Percentiles rank a stretch among this genome's conserved stretches.
These are phyloP conservation scores for Suhomyces kilbournensis DNA, from an alignment of 805 yeast species.

Conservation along the genomic window DNA sequence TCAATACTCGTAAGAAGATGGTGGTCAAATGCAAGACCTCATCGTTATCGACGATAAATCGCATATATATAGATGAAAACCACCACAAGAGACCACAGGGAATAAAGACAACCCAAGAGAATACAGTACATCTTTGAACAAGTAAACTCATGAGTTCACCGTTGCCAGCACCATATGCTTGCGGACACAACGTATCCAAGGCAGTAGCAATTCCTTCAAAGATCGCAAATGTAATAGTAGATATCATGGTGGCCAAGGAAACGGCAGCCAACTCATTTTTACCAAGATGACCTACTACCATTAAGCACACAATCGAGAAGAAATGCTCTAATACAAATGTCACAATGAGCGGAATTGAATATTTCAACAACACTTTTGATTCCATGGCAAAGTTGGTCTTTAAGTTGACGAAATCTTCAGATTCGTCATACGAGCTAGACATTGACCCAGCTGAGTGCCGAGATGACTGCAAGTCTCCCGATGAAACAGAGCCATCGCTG, in stretches of 20 bases:
- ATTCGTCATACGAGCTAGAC: conserved; percentile 12
- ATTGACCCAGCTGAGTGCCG: conserved; percentile 3
- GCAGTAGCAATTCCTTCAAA: conserved; percentile 49
- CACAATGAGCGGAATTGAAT: conserved; percentile 38
- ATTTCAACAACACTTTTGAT: conserved; percentile 24
- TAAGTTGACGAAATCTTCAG: conserved; percentile 32
- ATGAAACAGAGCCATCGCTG: conserved; percentile 2
- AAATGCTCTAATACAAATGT: conserved; percentile 44
- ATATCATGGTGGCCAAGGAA: conserved; percentile 43
- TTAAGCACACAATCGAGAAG: conserved; percentile 40
- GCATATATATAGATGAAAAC: conserved; percentile 29
- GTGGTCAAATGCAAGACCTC: conserved; percentile 35
- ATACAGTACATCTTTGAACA: conserved; percentile 38
- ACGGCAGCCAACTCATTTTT: conserved; percentile 46
- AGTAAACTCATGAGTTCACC: conserved; percentile 33
- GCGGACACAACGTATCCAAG: conserved; percentile 44
- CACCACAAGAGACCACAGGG: conserved; percentile 44
- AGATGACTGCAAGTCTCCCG: conserved; percentile 4
- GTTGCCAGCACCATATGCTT: conserved; percentile 44
- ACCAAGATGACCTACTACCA: conserved; percentile 46
- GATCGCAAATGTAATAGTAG: conserved; percentile 43
- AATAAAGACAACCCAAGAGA: conserved; percentile 32
- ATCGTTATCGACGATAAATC: conserved; percentile 28
- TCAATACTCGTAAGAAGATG: conserved; percentile 32
- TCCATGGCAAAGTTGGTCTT: conserved; percentile 28